These are phyloP conservation scores for Moringa oleifera DNA, from an alignment of 345 rosid species.

Conservation along the genomic window DNA sequence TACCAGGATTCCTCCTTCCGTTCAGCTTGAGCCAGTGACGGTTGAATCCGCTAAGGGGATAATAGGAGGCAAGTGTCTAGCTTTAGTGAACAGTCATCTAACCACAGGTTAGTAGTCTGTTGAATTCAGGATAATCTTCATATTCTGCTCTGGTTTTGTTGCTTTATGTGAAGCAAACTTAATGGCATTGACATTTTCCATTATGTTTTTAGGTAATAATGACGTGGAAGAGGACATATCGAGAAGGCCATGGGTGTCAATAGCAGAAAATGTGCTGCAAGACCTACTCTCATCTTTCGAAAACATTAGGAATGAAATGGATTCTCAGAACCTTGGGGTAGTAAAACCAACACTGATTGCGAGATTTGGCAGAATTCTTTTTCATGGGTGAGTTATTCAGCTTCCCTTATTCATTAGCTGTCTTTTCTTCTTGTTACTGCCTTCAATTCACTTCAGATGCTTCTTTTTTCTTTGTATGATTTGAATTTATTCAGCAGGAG, in stretches of 20 bases:
- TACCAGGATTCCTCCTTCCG: slow-evolving; percentile 25
- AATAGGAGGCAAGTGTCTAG: slow-evolving; percentile 26
- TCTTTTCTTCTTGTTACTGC: not conserved
- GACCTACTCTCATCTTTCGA: slow-evolving; percentile 41
- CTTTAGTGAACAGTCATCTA: slow-evolving; percentile 26
- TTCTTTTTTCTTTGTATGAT: not conserved
- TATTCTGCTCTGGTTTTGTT: not conserved
- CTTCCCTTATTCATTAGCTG: not conserved
- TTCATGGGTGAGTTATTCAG: slow-evolving; percentile 32
- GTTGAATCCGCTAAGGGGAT: slow-evolving; percentile 22
- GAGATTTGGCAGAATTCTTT: slow-evolving; percentile 49
- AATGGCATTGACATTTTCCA: slow-evolving; percentile 1
- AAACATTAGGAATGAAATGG: slow-evolving; percentile 22
- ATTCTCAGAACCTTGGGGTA: slow-evolving; percentile 11
- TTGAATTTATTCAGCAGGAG: slow-evolving; percentile 21
- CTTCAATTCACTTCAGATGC: not conserved
- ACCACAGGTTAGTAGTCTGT: slow-evolving; percentile 23
- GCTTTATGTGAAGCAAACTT: slow-evolving; percentile 7
- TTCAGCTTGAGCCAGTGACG: slow-evolving; percentile 31
- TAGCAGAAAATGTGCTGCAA: slow-evolving; percentile 43
- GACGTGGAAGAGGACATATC: slow-evolving; percentile 14
- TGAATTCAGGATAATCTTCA: not conserved
- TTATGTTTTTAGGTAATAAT: slow-evolving; percentile 10
- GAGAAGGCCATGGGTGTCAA: slow-evolving; percentile 30
- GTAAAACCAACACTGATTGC: slow-evolving; percentile 44